These are phyloP conservation scores for Neopestalotiopsis rosae DNA, from an alignment of 2,329 filamentous ascomycete species.

Conservation along the genomic window DNA sequence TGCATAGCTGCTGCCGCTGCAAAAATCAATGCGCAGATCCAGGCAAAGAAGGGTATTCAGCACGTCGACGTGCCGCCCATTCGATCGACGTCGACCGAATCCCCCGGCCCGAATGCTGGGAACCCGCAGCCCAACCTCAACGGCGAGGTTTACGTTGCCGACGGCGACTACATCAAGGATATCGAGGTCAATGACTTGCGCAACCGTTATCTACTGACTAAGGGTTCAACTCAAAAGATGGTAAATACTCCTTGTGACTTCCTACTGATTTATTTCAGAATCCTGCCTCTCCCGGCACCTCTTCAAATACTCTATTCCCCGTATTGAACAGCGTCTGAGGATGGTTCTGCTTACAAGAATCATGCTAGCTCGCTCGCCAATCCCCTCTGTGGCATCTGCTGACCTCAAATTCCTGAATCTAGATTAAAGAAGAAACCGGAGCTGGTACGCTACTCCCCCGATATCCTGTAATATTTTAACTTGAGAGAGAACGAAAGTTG, in stretches of 20 bases:
- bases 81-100: constrained; percentile 57
- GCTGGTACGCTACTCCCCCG: constrained; percentile 85
- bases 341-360: constrained; percentile 73
- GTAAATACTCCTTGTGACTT: constrained; percentile 81
- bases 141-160: constrained; percentile 89
- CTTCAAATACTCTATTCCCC: constrained; percentile 36
- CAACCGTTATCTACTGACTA: constrained; percentile 96
- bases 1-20: constrained; percentile 82
- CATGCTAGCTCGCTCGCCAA: constrained; percentile 66
- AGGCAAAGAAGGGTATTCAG: constrained; percentile 87
- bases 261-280: constrained; percentile 67
- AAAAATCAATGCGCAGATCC: constrained; percentile 81
- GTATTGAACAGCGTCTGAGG: constrained; percentile 51
- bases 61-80: constrained; percentile 89
- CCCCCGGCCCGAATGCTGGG: constrained; percentile 43
- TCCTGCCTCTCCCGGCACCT: constrained; percentile 23
- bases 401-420: constrained; percentile 84
- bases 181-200: constrained; percentile 98
- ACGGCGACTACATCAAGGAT: constrained; percentile 98
- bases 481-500: constrained; percentile 61
- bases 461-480: constrained; percentile 46
- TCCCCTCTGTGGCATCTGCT: constrained; percentile 88
- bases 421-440: constrained; percentile 99
- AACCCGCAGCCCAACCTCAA: constrained; percentile 63
- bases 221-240: constrained; percentile 98